Conservation (phyloP, 2,329 filamentous ascomycete species). For the Exophiala sp. region DNA sequence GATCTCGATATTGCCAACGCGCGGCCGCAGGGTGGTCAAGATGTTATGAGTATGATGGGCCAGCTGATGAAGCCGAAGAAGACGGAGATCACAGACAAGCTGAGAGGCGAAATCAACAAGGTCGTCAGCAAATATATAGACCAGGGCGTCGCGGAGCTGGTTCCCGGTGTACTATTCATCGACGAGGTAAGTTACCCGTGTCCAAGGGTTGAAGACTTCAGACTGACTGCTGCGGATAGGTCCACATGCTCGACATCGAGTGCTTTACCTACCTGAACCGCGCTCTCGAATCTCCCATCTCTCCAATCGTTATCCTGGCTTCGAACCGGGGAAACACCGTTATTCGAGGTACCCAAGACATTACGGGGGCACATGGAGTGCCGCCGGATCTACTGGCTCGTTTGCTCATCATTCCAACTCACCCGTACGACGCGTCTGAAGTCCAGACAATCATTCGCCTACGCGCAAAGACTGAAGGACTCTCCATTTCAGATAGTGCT, state of each 20-base stretch:
- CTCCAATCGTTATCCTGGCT: slow-evolving; percentile 93
- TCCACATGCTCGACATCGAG: slow-evolving; percentile 99
- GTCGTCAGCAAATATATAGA: slow-evolving; percentile 99
- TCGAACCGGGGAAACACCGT: slow-evolving; percentile 94
- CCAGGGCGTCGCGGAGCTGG: slow-evolving; percentile 93
- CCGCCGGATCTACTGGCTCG: slow-evolving; percentile 90
- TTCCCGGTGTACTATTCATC: slow-evolving; percentile 97
- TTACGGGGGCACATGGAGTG: slow-evolving; percentile 86
- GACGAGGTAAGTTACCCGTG: slow-evolving; percentile 68
- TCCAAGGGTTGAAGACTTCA: slow-evolving; percentile 9
- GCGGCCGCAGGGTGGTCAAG: slow-evolving; percentile 91
- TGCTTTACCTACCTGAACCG: slow-evolving; percentile 99
- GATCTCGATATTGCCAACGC: slow-evolving; percentile 96
- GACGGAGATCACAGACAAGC: slow-evolving; percentile 98
- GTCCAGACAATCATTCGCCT: slow-evolving; percentile 89
- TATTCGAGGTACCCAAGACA: slow-evolving; percentile 77
- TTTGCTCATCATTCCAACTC: slow-evolving; percentile 92
- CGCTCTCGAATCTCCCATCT: slow-evolving; percentile 91
- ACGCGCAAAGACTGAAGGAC: slow-evolving; percentile 75
- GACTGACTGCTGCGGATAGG: slow-evolving; percentile 50
- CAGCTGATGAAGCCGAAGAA: slow-evolving; percentile 99
- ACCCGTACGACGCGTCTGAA: slow-evolving; percentile 81
- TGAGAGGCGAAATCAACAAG: slow-evolving; percentile 96
- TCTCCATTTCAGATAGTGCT: slow-evolving; percentile 75
- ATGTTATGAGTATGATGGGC: slow-evolving; percentile 99